Evolutionary conservation across 1,139 yeast species (phyloP), one percentile per base, ranked within the genome.

Genomic region (Yamadazyma dushanensis): DNA sequence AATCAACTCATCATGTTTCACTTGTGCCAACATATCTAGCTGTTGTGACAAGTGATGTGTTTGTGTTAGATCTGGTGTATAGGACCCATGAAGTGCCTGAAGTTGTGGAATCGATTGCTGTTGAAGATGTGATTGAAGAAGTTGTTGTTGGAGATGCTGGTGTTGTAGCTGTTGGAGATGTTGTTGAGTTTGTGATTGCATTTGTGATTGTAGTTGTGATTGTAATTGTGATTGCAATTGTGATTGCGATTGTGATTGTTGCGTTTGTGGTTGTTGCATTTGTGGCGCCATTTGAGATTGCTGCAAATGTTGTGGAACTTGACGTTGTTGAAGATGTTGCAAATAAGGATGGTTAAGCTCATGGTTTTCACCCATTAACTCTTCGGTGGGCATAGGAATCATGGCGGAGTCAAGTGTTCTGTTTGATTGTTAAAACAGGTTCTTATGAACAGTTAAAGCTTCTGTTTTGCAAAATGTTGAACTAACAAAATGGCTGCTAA

Each of bases 1-100:
- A 32, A 63, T 44, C 20, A 63, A 45, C 32, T 64, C 70, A 16
- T 57, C 59, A 16, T 62, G 66, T 40, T 54, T 54, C 15, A 60
- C 57, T 35, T 54, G 63, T 1, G 66, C 58, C 39, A 64, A 53
- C 66, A 63, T 60, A 22, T 62, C 68, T 35, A 61, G 56, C 44
- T 51, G 68, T 16, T 45, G 49, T 17, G 42, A 41, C 13, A 49
- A 44, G 25, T 46, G 54, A 24, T 41, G 56, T 13, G 40, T 45
- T 15, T 41, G 53, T 40, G 40, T 48, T 29, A 44, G 47, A 31
- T 51, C 40, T 20, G 39, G 29, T 8, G 32, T 15, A 8, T 22
- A 25, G 25, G 29, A 31, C 14, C 18, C 39, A 10, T 38, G 43
- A 15, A 35, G 30, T 8, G 20, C 20, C 15, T 32, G 41, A 13